Conservation (phyloP, 805 yeast species). For the Ogataea neopini region DNA sequence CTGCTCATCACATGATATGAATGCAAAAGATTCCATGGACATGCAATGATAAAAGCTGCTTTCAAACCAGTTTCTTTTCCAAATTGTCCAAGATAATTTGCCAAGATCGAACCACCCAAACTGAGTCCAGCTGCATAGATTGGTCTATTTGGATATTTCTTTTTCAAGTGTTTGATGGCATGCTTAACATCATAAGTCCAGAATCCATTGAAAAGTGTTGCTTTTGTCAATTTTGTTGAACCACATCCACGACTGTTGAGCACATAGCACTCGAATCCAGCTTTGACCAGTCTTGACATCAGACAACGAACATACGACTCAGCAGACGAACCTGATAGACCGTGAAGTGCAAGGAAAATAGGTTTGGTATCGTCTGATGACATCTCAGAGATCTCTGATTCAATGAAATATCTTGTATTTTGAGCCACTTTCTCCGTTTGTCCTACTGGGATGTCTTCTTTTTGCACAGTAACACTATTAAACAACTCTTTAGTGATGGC, state of each 20-base stretch:
- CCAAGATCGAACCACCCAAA: constrained; percentile 72
- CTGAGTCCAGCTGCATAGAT: constrained; percentile 76
- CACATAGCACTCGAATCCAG: constrained; percentile 64
- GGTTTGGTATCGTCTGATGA: constrained; percentile 46
- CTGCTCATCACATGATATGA: constrained; percentile 46
- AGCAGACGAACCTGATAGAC: constrained; percentile 84
- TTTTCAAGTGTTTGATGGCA: constrained; percentile 51
- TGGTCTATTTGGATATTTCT: constrained; percentile 58
- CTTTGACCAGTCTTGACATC: constrained; percentile 39
- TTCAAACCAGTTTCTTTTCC: constrained; percentile 45
- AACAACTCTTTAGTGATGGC: constrained; percentile 45
- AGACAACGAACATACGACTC: constrained; percentile 72
- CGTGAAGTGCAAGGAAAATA: constrained; percentile 67
- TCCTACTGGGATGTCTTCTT: constrained; percentile 37
- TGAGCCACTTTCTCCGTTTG: constrained; percentile 43
- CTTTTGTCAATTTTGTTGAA: constrained; percentile 64
- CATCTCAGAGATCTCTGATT: constrained; percentile 42
- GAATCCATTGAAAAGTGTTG: constrained; percentile 66
- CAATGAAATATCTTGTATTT: constrained; percentile 53
- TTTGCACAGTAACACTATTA: constrained; percentile 20
- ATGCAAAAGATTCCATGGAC: constrained; percentile 72
- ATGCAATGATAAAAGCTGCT: constrained; percentile 61
- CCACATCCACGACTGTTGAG: constrained; percentile 79
- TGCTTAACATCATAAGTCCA: constrained; percentile 71
- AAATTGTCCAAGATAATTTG: constrained; percentile 72